Base-by-base conservation (phyloP, 1,139 yeast genomes). In the Yamadazyma conglobata region DNA sequence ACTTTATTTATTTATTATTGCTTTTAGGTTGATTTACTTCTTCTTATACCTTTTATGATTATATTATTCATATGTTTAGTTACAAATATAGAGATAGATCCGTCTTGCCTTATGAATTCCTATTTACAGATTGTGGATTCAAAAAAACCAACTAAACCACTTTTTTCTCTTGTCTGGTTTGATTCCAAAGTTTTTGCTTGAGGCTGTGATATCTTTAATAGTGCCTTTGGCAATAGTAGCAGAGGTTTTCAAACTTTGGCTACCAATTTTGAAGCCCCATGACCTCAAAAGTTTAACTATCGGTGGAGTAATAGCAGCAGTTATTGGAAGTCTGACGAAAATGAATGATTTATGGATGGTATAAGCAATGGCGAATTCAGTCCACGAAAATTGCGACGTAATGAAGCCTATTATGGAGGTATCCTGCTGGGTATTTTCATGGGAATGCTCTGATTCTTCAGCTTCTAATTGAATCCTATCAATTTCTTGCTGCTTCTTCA, bases 261-360 rank as follows among this genome's bases (percentile, higher is more conserved):
- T 67, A 4, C 91, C 91, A 34, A 87, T 73, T 36, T 81, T 77
- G 60, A 85, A 85, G 1, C 96, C 96, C 88, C 88, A 77, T 17
- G 67, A 57, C 40, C 85, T 74, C 42, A 89, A 68, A 21, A 64
- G 51, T 34, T 59, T 67, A 10, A 87, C 96, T 2, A 87, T 70
- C 4, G 77, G 56, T 2, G 98, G 99, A 0, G 97, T 88, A 12
- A 89, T 73, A 5, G 96, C 95, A 0, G 96, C 96, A 1, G 96
- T 82, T 24, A 88, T 58, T 9, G 99, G 98, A 6, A 91, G 62
- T 43, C 99, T 73, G 25, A 87, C 70, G 43, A 91, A 76, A 9
- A 82, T 73, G 40, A 89, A 68, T 5, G 93, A 77, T 61, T 93
- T 91, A 64, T 91, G 98, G 32, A 91, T 65, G 4, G 96, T 96